Evolutionary conservation across 208 protist species (phyloP).

Genomic region (Trypanosoma conorhini): DNA sequence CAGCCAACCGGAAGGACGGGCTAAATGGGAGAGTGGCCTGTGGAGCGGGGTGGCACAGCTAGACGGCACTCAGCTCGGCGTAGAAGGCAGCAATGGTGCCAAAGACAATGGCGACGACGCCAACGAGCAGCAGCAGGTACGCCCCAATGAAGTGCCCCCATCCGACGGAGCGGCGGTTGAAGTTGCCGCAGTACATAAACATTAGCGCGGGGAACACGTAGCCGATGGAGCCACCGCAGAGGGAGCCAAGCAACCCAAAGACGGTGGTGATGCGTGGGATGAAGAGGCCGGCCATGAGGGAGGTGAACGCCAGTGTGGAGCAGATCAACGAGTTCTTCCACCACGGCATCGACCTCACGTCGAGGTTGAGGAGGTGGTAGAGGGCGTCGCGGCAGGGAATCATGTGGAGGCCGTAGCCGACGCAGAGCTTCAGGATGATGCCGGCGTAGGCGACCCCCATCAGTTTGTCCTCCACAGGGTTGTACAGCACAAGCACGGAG

Average conservation of each 20-base stretch:
- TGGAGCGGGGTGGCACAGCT: too few species aligned
- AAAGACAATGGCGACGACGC: slow-evolving; percentile 65
- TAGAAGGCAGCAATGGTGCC: too few species aligned
- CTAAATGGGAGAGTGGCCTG: too few species aligned
- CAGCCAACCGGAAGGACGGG: too few species aligned
- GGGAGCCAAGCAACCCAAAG: slow-evolving; percentile 68
- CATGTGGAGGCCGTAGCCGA: slow-evolving; percentile 64
- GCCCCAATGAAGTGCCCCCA: slow-evolving; percentile 63
- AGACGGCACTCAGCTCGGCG: too few species aligned
- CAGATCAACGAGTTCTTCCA: slow-evolving; percentile 54
- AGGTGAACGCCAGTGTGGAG: slow-evolving; percentile 27
- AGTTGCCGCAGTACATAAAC: slow-evolving; percentile 70
- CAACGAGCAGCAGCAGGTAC: slow-evolving; percentile 59
- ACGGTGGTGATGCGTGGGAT: slow-evolving; percentile 68
- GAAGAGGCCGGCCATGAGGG: slow-evolving; percentile 61
- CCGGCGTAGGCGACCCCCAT: slow-evolving; percentile 58
- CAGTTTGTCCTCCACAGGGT: slow-evolving; percentile 44
- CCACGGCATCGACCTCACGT: slow-evolving; percentile 29
- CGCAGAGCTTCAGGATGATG: slow-evolving; percentile 75
- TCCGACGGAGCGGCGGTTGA: slow-evolving; percentile 30
- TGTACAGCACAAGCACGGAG: slow-evolving; percentile 62
- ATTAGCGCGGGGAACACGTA: slow-evolving; percentile 75
- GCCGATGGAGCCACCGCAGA: slow-evolving; percentile 68
- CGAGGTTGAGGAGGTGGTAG: slow-evolving; percentile 37
- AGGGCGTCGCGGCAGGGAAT: slow-evolving; percentile 65